These are phyloP conservation scores for Fragosphaeria purpurea DNA, from an alignment of 2,329 filamentous ascomycete genomes.

Conservation along the genomic window DNA sequence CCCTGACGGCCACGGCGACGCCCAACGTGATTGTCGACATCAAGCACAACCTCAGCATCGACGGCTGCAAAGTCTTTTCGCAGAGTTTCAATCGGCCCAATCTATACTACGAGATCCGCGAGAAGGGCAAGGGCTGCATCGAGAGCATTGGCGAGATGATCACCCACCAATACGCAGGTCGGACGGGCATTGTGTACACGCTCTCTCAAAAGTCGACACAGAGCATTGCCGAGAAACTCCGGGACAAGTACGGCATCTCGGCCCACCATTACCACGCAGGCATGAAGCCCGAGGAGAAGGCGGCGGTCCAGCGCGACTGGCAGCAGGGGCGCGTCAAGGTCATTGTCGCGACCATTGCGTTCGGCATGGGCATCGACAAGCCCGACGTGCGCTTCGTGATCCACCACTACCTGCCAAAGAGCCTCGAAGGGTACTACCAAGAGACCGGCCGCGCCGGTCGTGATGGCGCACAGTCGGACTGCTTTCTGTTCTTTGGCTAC, in stretches of 20 bases:
- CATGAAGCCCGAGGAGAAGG: constrained; percentile 59
- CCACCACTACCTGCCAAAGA: constrained; percentile 87
- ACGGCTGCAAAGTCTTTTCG: constrained; percentile 65
- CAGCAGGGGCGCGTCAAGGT: constrained; percentile 71
- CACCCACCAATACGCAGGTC: constrained; percentile 53
- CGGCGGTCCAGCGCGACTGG: constrained; percentile 67
- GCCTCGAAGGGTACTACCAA: constrained; percentile 94
- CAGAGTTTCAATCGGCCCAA: constrained; percentile 98
- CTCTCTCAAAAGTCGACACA: constrained; percentile 79
- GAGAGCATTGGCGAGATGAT: constrained; percentile 56
- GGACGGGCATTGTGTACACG: constrained; percentile 90
- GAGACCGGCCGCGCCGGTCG: constrained; percentile 92
- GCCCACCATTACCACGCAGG: constrained; percentile 82
- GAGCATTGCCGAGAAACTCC: constrained; percentile 61
- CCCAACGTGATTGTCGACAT: constrained; percentile 87
- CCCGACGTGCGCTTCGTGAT: constrained; percentile 93
- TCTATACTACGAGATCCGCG: constrained; percentile 73
- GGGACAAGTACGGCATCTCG: constrained; percentile 50
- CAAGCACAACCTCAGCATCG: constrained; percentile 80
- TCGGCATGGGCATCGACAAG: constrained; percentile 99
- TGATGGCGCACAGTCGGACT: constrained; percentile 78
- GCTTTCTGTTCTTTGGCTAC: constrained; percentile 83
- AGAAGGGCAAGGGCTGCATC: constrained; percentile 53
- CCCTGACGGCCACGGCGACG: constrained; percentile 89
- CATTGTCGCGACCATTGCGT: constrained; percentile 95